Evolutionary conservation across 306 rosid genomes (phyloP), one percentile per base, ranked within the genome.

Genomic region (Rosa multiflora): DNA sequence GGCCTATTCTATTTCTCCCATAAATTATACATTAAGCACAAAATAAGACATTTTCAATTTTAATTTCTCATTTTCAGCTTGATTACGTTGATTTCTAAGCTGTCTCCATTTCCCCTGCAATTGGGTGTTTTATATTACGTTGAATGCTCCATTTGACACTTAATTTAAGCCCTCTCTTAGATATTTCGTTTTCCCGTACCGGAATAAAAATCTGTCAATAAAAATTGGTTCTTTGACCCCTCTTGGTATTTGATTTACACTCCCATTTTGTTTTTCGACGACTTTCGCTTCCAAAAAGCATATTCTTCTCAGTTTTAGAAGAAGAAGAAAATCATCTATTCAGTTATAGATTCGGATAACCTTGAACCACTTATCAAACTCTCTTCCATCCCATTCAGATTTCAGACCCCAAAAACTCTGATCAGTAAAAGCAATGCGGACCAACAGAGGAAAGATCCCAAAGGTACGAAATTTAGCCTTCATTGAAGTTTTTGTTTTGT

Each of bases 31-130:
- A 3, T 42, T 42, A 8, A 37, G 23, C 70, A 29, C n/a, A 64
- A 64, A 64, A 14, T 35, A 32, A 35, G n/a, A 35, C 70, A 17
- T 61, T 18, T 39, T 75, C 53, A 5, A 9, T 23, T 61, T 46
- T 8, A 1, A 63, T 76, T 39, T 43, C n/a, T 43, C 12, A 4
- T 9, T 12, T 14, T 15, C 67, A 21, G 68, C 39, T 26, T 20
- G 35, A 59, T 42, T 72, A 73, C 44, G 78, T 58, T 80, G 49
- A 61, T 74, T 77, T 77, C 76, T 76, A 83, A 79, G 73, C 70
- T 90, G 96, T 85, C 92, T 89, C 89, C 82, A 58, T 83, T 83
- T 83, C 32, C 53, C 87, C 92, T 87, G 84, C 98, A 87, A 90
- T 78, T 89, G 61, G 95, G 82, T 81, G 67, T 88, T 91, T 91